These are phyloP conservation scores for Linnemannia exigua DNA, from an alignment of 192 early-diverging fungal genomes.

Conservation along the genomic window DNA sequence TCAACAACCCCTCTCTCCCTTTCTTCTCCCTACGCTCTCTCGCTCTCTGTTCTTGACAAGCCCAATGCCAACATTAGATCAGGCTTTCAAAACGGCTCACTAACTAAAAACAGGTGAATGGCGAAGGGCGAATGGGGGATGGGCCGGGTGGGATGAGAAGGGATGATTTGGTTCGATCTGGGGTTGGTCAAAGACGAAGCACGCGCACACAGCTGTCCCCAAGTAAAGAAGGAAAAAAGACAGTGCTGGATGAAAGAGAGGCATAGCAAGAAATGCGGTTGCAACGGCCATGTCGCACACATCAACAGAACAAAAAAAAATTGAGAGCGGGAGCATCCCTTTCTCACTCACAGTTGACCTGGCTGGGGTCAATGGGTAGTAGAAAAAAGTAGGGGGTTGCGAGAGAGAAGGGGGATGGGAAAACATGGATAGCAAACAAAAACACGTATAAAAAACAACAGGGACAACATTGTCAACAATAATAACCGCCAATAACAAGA, in stretches of 20 bases:
- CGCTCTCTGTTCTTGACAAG: background rate
- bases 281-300: background rate
- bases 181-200: background rate
- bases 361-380: background rate
- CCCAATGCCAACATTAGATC: background rate
- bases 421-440: background rate
- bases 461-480: background rate
- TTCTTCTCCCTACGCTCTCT: background rate
- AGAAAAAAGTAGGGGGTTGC: background rate
- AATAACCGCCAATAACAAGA: background rate
- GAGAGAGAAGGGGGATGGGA: background rate
- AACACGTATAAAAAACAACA: too few relatives aligned
- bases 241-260: conserved; percentile 2
- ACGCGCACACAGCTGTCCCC: background rate
- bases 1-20: background rate
- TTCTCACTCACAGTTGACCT: too few relatives aligned
- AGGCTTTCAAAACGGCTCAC: background rate
- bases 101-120: background rate
- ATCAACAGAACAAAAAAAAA: background rate
- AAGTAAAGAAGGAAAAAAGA: background rate
- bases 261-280: background rate
- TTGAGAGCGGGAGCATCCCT: background rate
- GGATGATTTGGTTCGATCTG: background rate
- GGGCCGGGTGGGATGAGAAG: background rate
- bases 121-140: background rate